Evolutionary conservation across 176 grass and related monocot species (phyloP), one percentile per base, ranked within the genome.

Genomic region (Carex scoparia): DNA sequence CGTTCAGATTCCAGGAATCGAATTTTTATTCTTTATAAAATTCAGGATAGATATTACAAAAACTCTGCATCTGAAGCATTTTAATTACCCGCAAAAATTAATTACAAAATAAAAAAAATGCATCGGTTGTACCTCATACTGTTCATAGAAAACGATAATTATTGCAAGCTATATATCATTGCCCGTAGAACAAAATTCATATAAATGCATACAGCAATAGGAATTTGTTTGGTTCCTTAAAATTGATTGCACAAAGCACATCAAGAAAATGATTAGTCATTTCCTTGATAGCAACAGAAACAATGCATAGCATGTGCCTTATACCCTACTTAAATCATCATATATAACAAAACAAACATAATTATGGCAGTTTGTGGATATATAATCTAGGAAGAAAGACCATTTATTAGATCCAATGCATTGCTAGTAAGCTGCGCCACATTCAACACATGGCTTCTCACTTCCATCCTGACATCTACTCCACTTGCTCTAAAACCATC

Each of bases 361-460:
- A 5, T 67, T 51, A 68, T 56, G 81, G 81, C 23, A 53, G 13
- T 55, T 63, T 35, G 81, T 83, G 42, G 7, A 30, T 48, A 35
- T 35, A 35, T 35, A 37, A 78, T 85, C 10, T 33, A 62, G 1
- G 35, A 35, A 85, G 69, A 61, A 48, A 85, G 51, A 27, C 67
- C 69, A 85, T 88, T 90, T 65, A 94, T 31, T 66, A 94, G 87
- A 88, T 27, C 14, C 33, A 94, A 85, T 67, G 92, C 92, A 85
- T 85, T 94, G 73, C 90, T 73, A 16, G 84, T 90, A 69, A 94
- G 92, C 61, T 92, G 88, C 19, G 11, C 38, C 71, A 82, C 82
- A 42, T 88, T 86, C 44, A 71, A 38, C 46, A 97, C 85, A 66
- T 87, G 84, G 2, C 19, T 79, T 23, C 82, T 75, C 42, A 94